Percentiles rank a stretch among this genome's conserved stretches.
Conservation (phyloP, 805 yeast genomes). For the Candida incommunis region DNA sequence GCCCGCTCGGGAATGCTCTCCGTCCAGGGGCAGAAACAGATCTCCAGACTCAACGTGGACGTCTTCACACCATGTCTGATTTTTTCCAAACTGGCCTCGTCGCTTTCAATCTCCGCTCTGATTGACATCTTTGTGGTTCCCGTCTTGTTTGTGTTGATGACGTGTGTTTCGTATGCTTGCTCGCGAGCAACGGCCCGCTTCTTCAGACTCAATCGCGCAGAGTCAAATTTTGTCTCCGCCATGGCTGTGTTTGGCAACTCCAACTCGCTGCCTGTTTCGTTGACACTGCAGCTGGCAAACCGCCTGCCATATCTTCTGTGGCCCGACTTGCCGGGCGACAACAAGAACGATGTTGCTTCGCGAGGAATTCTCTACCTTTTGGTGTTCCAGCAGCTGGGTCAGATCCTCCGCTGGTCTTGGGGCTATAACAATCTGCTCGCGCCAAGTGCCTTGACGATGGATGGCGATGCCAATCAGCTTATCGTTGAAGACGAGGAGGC, state of each 20-base stretch:
- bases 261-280: slow-evolving; percentile 85
- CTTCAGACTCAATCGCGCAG: slow-evolving; percentile 52
- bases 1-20: slow-evolving; percentile 60
- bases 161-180: slow-evolving; percentile 55
- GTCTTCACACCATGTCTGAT: slow-evolving; percentile 92
- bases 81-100: slow-evolving; percentile 60
- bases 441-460: slow-evolving; percentile 14
- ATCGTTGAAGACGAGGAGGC: not conserved
- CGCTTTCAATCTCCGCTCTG: slow-evolving; percentile 60
- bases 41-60: slow-evolving; percentile 73
- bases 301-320: slow-evolving; percentile 44
- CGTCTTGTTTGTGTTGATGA: slow-evolving; percentile 66
- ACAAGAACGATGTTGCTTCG: slow-evolving; percentile 43
- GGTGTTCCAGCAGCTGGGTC: slow-evolving; percentile 55
- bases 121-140: slow-evolving; percentile 77
- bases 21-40: slow-evolving; percentile 59
- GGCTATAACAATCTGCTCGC: slow-evolving; percentile 49
- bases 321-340: slow-evolving; percentile 42
- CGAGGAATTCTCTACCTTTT: slow-evolving; percentile 46
- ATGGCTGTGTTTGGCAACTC: slow-evolving; percentile 97
- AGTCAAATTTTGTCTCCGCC: slow-evolving; percentile 84
- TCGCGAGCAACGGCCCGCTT: slow-evolving; percentile 41
- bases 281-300: slow-evolving; percentile 55
- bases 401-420: slow-evolving; percentile 57
- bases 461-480: slow-evolving; percentile 4